These are phyloP conservation scores for Aspergillus novofumigatus DNA, from an alignment of 2,329 filamentous ascomycete genomes.

Conservation along the genomic window DNA sequence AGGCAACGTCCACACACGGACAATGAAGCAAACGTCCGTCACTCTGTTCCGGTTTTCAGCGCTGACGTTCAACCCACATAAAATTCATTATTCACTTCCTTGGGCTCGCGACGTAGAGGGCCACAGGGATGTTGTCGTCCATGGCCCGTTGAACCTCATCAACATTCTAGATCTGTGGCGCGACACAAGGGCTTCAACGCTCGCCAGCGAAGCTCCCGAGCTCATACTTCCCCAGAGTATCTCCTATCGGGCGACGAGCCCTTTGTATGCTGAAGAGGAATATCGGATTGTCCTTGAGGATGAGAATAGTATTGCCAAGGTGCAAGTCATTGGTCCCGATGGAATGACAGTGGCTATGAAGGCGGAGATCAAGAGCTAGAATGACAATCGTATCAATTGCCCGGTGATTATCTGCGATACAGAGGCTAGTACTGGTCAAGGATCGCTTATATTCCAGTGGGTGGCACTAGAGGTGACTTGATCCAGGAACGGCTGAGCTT, in stretches of 20 bases:
- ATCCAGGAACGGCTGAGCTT: background rate
- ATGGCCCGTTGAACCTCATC: constrained; percentile 42
- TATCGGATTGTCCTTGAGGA: constrained; percentile 43
- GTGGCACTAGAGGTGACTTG: background rate
- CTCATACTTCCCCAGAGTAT: constrained; percentile 40
- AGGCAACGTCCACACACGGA: constrained; percentile 26
- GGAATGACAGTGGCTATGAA: constrained; percentile 34
- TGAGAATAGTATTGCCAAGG: constrained; percentile 23
- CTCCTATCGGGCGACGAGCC: constrained; percentile 47
- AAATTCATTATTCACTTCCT: constrained; percentile 42
- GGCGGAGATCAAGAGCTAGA: constrained; percentile 27
- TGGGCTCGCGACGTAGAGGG: constrained; percentile 43
- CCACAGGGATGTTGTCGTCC: constrained; percentile 41
- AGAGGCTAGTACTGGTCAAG: background rate
- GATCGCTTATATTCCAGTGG: background rate
- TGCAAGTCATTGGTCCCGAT: constrained; percentile 32
- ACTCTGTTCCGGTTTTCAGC: constrained; percentile 44
- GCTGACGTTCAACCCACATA: constrained; percentile 43
- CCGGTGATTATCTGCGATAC: background rate
- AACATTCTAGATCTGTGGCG: constrained; percentile 43
- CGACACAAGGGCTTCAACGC: constrained; percentile 24
- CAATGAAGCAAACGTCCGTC: constrained; percentile 34
- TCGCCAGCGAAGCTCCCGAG: constrained; percentile 14
- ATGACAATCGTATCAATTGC: background rate
- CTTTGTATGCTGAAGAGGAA: constrained; percentile 47